A percentile compares a stretch with the other conserved stretches of the same genome.
phyloP scores from a whole-genome alignment of 2,329 filamentous ascomycete species.

The Epichloe baconii region DNA sequence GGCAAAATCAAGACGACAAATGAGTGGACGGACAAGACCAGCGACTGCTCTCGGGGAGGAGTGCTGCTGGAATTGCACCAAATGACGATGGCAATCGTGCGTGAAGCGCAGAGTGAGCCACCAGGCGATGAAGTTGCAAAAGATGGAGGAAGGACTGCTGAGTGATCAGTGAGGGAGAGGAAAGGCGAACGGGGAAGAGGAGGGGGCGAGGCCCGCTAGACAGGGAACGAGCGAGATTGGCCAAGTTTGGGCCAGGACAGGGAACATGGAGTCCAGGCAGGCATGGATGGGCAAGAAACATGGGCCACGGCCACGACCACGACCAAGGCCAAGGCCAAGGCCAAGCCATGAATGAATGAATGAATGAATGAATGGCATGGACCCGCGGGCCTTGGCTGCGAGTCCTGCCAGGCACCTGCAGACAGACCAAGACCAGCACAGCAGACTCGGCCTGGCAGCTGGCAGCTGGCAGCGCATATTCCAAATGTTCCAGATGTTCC shows the following conservation, averaged over 20 bases:
- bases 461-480: not conserved
- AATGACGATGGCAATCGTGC: conserved; percentile 4
- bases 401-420: no score
- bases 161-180: conserved; percentile 6
- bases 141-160: conserved; percentile 5
- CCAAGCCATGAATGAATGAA: no score
- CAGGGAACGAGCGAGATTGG: conserved; percentile 7
- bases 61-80: conserved; percentile 46
- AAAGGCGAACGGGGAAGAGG: conserved; percentile 5
- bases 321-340: not conserved
- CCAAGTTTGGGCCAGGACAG: not conserved
- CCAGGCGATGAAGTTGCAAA: conserved; percentile 5
- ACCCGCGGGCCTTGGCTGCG: not conserved
- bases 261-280: not conserved
- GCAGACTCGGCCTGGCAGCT: not conserved
- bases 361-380: no score
- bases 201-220: conserved; percentile 6
- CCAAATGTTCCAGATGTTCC: not conserved
- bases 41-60: conserved; percentile 35
- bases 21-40: conserved; percentile 51
- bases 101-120: conserved; percentile 4
- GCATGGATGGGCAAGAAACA: not conserved
- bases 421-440: no score
- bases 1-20: conserved; percentile 23
- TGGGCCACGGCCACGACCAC: not conserved